These are phyloP conservation scores for Pythium phragmiticola DNA, from an alignment of 352 stramenopile genomes.

Conservation along the genomic window DNA sequence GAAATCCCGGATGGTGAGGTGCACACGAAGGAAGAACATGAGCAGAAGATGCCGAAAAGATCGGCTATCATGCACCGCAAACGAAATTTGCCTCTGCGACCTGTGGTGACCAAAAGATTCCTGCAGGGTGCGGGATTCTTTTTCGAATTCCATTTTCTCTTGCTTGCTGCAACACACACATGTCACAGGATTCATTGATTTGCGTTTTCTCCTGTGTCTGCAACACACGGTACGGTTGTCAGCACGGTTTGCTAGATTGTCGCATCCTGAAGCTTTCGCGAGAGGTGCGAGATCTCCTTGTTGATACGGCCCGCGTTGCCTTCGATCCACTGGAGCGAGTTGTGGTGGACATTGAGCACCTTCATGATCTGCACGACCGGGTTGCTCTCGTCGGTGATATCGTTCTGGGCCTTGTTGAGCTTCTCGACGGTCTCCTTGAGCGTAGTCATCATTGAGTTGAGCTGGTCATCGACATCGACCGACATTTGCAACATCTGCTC, in stretches of 20 bases:
- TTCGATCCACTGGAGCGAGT: constrained; percentile 87
- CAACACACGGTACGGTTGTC: neutral
- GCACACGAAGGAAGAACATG: no score
- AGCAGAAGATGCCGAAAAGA: no score
- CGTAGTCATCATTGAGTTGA: constrained; percentile 85
- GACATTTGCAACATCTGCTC: constrained; percentile 86
- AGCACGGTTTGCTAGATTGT: constrained; percentile 38
- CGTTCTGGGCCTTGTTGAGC: constrained; percentile 79
- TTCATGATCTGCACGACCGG: constrained; percentile 89
- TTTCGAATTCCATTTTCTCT: neutral
- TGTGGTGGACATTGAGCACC: constrained; percentile 88
- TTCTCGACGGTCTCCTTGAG: constrained; percentile 88
- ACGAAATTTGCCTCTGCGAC: constrained; percentile 3
- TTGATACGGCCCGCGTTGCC: constrained; percentile 66
- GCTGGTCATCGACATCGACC: constrained; percentile 83
- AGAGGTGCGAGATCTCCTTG: constrained; percentile 60
- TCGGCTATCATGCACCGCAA: neutral
- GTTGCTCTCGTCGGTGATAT: constrained; percentile 70
- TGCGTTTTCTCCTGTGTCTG: neutral
- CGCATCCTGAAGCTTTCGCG: constrained; percentile 65
- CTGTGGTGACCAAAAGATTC: no score
- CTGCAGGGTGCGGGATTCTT: neutral
- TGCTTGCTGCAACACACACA: no score
- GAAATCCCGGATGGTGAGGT: no score
- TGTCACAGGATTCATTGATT: neutral